phyloP scores from a whole-genome alignment of 139 green algal species.

The Pseudopediastrum boryanum region DNA sequence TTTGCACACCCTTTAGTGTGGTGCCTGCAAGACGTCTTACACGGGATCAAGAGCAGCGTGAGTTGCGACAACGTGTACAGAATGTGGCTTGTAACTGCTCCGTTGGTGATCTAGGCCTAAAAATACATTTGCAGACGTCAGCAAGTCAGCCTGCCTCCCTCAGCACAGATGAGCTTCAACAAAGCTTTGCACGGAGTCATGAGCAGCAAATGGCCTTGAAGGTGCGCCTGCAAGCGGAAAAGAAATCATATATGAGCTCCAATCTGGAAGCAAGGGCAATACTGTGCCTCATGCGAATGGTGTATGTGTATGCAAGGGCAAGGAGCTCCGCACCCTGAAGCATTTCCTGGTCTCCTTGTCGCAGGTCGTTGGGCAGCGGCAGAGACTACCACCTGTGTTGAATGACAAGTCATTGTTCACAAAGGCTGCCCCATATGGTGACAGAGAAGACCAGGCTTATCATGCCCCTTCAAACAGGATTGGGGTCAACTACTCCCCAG shows the following conservation, averaged over 20 bases:
- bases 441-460: conserved; percentile 74
- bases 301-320: no score
- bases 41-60: conserved; percentile 11
- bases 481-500: conserved; percentile 62
- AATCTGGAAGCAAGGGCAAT: no score
- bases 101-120: no score
- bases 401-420: conserved; percentile 78
- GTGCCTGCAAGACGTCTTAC: conserved; percentile 40
- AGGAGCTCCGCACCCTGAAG: no score
- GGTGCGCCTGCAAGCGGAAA: conserved; percentile 26
- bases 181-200: conserved; percentile 54
- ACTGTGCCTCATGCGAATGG: no score
- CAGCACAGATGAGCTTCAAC: conserved; percentile 32
- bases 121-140: no score
- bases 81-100: no score
- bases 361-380: conserved; percentile 57
- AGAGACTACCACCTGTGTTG: conserved; percentile 70
- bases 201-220: conserved; percentile 55
- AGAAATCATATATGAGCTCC: not conserved
- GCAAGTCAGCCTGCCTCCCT: no score
- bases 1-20: conserved; percentile 52
- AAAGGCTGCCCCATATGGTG: conserved; percentile 62
- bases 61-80: conserved; percentile 29
- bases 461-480: conserved; percentile 75
- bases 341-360: not conserved